Percentiles rank a stretch among this genome's conserved stretches.
Conservation (phyloP, 306 rosid genomes). For the Hylodesmum podocarpum region DNA sequence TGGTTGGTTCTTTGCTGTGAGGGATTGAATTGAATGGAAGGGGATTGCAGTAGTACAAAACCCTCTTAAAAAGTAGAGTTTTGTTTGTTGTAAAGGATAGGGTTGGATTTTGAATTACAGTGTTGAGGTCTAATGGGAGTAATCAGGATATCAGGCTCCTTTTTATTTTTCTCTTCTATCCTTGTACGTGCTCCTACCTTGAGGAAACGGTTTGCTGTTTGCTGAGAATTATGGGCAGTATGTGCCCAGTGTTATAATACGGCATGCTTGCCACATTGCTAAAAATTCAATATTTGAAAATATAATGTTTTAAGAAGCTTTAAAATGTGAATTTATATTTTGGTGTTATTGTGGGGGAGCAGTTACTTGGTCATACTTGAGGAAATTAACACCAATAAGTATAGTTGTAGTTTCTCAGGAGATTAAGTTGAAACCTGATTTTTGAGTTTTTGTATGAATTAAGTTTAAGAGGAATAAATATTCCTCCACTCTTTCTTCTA, state of each 20-base stretch:
- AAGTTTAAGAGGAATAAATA: neutral
- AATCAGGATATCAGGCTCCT: neutral
- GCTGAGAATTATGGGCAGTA: conserved; percentile 18
- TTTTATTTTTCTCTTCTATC: neutral
- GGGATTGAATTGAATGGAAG: conserved; percentile 17
- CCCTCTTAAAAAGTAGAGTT: neutral
- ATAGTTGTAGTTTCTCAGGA: conserved; percentile 13
- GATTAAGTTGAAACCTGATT: neutral
- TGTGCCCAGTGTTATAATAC: neutral
- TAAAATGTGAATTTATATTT: conserved; percentile 3
- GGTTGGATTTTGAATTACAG: conserved; percentile 14
- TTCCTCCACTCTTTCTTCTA: neutral
- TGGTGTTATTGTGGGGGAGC: neutral
- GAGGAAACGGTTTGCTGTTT: neutral
- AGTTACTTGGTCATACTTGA: neutral
- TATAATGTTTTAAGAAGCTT: conserved; percentile 3
- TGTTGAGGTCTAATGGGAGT: conserved; percentile 6
- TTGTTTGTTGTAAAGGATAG: neutral
- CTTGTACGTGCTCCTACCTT: neutral
- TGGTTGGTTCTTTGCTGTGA: conserved; percentile 3
- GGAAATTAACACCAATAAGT: neutral
- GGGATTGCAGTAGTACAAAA: neutral
- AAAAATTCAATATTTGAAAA: neutral
- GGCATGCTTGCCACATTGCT: neutral
- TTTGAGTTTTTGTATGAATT: conserved; percentile 9